These are phyloP conservation scores for Fomitopsis pulvina DNA, from an alignment of 768 basidiomycete genomes.

Conservation along the genomic window DNA sequence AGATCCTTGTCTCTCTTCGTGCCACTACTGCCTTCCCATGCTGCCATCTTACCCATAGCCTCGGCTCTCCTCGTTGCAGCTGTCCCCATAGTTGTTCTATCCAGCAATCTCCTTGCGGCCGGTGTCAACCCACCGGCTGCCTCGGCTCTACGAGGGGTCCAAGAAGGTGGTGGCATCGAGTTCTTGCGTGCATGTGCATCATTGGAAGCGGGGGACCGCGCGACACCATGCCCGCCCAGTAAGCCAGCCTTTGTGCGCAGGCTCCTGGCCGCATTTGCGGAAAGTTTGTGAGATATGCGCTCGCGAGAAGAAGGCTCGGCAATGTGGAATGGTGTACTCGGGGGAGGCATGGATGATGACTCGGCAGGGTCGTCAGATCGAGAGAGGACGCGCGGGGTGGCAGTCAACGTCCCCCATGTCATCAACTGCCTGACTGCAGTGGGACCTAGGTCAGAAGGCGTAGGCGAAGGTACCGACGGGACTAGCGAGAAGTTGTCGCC, in stretches of 20 bases:
- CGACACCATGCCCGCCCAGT: constrained; percentile 36
- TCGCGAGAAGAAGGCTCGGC: constrained; percentile 76
- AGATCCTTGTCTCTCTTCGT: constrained; percentile 53
- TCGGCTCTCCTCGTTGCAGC: constrained; percentile 59
- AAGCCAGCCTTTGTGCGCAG: constrained; percentile 72
- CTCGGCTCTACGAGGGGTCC: constrained; percentile 72
- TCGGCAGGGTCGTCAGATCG: constrained; percentile 48
- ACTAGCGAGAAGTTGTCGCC: constrained; percentile 66
- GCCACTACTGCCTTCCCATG: constrained; percentile 42
- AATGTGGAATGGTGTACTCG: constrained; percentile 71
- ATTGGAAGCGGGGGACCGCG: constrained; percentile 27
- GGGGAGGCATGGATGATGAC: constrained; percentile 26
- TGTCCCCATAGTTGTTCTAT: constrained; percentile 62
- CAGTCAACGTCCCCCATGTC: constrained; percentile 94
- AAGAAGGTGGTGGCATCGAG: constrained; percentile 73
- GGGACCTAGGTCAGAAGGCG: constrained; percentile 74
- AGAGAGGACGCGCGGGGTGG: constrained; percentile 85
- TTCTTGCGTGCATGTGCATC: constrained; percentile 33
- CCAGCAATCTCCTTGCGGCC: constrained; percentile 72
- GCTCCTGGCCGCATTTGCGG: constrained; percentile 73
- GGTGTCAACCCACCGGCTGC: constrained; percentile 77
- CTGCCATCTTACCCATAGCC: constrained; percentile 51
- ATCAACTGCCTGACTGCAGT: constrained; percentile 86
- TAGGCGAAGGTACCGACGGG: constrained; percentile 82
- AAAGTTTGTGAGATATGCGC: constrained; percentile 72